Base-by-base conservation (phyloP, 139 green algal genomes). In the Ulvella scutata region DNA sequence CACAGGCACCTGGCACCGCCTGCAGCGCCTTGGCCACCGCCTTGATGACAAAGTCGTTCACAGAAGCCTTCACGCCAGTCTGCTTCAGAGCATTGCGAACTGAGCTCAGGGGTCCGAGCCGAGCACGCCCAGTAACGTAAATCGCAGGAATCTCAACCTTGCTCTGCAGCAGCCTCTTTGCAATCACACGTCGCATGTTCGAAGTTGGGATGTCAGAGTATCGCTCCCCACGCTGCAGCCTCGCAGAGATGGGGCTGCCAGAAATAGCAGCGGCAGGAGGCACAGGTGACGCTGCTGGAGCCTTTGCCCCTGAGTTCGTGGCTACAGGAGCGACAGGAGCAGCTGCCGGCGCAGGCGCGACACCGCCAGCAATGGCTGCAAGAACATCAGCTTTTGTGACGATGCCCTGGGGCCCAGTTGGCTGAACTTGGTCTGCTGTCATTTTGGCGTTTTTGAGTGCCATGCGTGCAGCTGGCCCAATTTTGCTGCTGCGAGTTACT, bases 41-140 rank as follows among this genome's bases (percentile, higher is more conserved):
- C 51, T 91, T 91, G 39, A 98, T 74, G 10, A 98, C 82, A 62
- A 92, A 96, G 80, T 98, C 94, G 75, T 97, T 98, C 7, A 98
- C 84, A 0, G 86, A 94, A 20, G 96, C 78, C 85, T 94, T 83
- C 17, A 61, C 43, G n/a, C 77, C 85, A 26, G 86, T 76, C 33
- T 83, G 44, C 76, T 89, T 87, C 29, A 96, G 79, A 20, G 61
- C 72, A n/a, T 81, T 75, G 1, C 90, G 83, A 73, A 96, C 74
- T 3, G 60, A 36, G 2, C 59, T 38, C 6, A 96, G 60, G 3
- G 59, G 79, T 39, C 87, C 88, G 7, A 97, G 75, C 7, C 82
- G n/a, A 23, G 87, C 86, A 31, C 95, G 85, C 20, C 85, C 80
- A 31, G 40, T 77, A n/a, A 90, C 33, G 43, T 90, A 90, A 21